Evolutionary conservation across 2,329 filamentous ascomycete species (phyloP).

Genomic region (Aspergillus costaricaensis): DNA sequence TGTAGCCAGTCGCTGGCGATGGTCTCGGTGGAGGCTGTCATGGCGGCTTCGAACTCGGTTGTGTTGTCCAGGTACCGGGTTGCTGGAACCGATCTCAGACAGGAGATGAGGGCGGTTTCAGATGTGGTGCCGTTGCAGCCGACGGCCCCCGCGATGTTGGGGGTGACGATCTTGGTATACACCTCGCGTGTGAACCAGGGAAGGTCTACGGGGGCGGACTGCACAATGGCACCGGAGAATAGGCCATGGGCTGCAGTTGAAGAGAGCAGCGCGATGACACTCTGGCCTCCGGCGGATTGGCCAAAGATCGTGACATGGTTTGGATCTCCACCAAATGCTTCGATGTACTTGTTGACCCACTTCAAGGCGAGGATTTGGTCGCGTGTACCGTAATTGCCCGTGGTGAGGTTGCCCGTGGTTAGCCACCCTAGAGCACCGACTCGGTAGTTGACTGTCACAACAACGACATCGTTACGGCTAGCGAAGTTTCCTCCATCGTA

Average conservation of each 20-base stretch:
- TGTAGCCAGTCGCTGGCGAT: constrained; percentile 23
- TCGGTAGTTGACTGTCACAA: constrained; percentile 40
- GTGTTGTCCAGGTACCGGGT: constrained; percentile 25
- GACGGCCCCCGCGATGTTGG: constrained; percentile 24
- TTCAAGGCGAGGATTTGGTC: constrained; percentile 37
- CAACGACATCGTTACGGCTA: constrained; percentile 38
- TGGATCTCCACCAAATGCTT: constrained; percentile 33
- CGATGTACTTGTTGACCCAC: constrained; percentile 31
- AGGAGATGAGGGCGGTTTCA: constrained; percentile 18
- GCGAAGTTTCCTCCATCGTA: constrained; percentile 42
- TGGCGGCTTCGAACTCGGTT: constrained; percentile 19
- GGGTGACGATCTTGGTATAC: constrained; percentile 25
- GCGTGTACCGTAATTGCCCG: constrained; percentile 34
- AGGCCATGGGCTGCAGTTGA: constrained; percentile 28
- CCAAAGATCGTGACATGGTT: constrained; percentile 38
- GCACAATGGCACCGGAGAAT: constrained; percentile 31
- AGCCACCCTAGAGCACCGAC: constrained; percentile 37
- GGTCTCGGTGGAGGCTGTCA: constrained; percentile 4
- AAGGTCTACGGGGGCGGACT: constrained; percentile 29
- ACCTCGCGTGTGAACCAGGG: constrained; percentile 31
- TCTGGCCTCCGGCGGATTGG: constrained; percentile 51
- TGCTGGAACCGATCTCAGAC: constrained; percentile 27
- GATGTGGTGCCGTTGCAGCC: constrained; percentile 23
- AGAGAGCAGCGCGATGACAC: constrained; percentile 44
- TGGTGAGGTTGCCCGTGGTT: constrained; percentile 36